A percentile compares a stretch with the other conserved stretches of the same genome.
These are phyloP conservation scores for Pleurozium schreberi DNA, from an alignment of 225 moss, liverwort and hornwort species.

Conservation along the genomic window DNA sequence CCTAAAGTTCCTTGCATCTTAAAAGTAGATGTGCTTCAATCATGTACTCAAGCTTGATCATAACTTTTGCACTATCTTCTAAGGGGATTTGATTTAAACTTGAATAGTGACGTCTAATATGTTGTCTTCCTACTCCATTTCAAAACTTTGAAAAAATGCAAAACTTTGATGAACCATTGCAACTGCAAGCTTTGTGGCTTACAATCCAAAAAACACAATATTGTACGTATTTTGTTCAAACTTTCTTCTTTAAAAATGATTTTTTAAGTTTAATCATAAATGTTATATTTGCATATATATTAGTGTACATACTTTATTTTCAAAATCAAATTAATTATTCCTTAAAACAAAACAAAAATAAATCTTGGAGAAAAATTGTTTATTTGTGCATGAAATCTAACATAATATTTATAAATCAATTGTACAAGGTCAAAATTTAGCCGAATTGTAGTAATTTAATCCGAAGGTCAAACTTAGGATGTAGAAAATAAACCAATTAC, in stretches of 20 bases:
- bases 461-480: too few species aligned
- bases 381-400: too few species aligned
- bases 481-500: too few species aligned
- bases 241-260: neutral
- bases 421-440: too few species aligned
- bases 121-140: neutral
- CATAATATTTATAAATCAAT: too few species aligned
- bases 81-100: neutral
- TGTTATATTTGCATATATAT: too few species aligned
- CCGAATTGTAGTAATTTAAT: too few species aligned
- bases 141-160: neutral
- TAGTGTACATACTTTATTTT: too few species aligned
- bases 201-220: neutral
- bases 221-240: neutral
- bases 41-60: neutral
- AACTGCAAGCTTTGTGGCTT: fast-evolving
- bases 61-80: neutral
- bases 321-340: too few species aligned
- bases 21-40: fast-evolving
- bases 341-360: too few species aligned
- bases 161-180: neutral
- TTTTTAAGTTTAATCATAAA: neutral
- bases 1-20: neutral
- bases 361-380: too few species aligned
- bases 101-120: fast-evolving